These are phyloP conservation scores for Pulveroboletus ravenelii DNA, from an alignment of 768 basidiomycete species.

Conservation along the genomic window DNA sequence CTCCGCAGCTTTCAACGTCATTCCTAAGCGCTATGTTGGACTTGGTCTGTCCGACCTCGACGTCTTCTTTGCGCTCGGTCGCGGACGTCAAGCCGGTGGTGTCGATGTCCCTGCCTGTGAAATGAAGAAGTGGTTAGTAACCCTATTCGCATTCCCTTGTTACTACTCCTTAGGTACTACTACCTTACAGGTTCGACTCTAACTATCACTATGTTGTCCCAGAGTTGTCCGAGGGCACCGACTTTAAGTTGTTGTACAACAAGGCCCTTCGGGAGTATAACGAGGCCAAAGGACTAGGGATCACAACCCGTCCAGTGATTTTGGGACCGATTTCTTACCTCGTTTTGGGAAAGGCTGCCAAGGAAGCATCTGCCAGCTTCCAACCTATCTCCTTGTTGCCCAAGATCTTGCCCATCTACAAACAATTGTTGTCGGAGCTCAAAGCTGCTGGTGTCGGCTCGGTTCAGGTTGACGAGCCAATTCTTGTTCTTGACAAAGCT, in stretches of 20 bases:
- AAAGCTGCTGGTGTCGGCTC: slow-evolving; percentile 90
- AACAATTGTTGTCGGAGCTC: slow-evolving; percentile 81
- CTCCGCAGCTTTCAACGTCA: slow-evolving; percentile 92
- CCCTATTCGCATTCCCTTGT: background rate
- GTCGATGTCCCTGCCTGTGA: slow-evolving; percentile 97
- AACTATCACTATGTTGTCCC: slow-evolving; percentile 99
- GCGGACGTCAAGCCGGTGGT: slow-evolving; percentile 89
- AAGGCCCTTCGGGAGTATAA: slow-evolving; percentile 92
- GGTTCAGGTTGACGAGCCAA: slow-evolving; percentile 96
- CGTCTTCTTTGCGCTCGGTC: slow-evolving; percentile 98
- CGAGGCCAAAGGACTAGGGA: slow-evolving; percentile 87
- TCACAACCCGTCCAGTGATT: slow-evolving; percentile 90
- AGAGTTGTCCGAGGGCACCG: slow-evolving; percentile 82
- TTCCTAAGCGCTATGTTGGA: slow-evolving; percentile 89
- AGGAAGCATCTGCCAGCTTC: slow-evolving; percentile 79
- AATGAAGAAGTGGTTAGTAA: slow-evolving; percentile 97
- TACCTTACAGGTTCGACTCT: slow-evolving; percentile 77
- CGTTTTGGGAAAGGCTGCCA: slow-evolving; percentile 83
- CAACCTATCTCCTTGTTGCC: slow-evolving; percentile 86
- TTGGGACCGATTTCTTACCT: slow-evolving; percentile 96
- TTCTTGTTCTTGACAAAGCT: slow-evolving; percentile 89
- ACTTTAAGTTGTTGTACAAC: slow-evolving; percentile 96
- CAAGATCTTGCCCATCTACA: slow-evolving; percentile 89
- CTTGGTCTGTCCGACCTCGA: slow-evolving; percentile 86
- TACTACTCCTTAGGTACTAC: background rate